Evolutionary conservation across 1,284 basidiomycete genomes (phyloP).

Genomic region (Marasmius sp.): DNA sequence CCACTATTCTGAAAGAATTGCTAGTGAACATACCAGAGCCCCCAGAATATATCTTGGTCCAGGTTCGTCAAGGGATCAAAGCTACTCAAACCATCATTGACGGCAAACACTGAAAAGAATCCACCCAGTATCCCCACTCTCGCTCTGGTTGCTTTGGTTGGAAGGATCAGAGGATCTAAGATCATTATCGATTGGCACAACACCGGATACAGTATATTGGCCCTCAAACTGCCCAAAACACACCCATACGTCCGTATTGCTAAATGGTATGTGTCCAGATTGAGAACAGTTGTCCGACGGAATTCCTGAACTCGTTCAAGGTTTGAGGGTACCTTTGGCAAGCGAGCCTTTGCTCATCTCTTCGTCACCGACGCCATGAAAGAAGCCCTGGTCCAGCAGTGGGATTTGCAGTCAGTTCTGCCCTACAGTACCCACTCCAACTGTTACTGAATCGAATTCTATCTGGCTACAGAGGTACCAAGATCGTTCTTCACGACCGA

Average conservation of each 20-base stretch:
- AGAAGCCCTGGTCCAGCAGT: conserved; percentile 68
- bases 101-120: conserved; percentile 55
- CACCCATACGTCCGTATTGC: conserved; percentile 78
- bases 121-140: conserved; percentile 97
- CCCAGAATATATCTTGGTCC: conserved; percentile 88
- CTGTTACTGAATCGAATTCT: conserved; percentile 8
- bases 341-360: conserved; percentile 82
- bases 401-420: conserved; percentile 71
- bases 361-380: conserved; percentile 94
- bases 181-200: conserved; percentile 99
- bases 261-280: conserved; percentile 51
- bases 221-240: conserved; percentile 69
- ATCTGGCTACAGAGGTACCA: conserved; percentile 61
- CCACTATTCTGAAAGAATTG: conserved; percentile 62
- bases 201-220: conserved; percentile 91
- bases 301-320: conserved; percentile 38
- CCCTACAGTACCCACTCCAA: conserved; percentile 4
- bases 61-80: conserved; percentile 51
- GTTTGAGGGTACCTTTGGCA: conserved; percentile 81
- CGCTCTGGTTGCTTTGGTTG: conserved; percentile 78
- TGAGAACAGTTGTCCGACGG: neutral
- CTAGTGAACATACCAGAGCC: conserved; percentile 62
- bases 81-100: conserved; percentile 1
- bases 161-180: conserved; percentile 68
- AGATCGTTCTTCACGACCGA: conserved; percentile 82